Conservation (phyloP, 768 basidiomycete species). For the Cystoderma amianthinum region DNA sequence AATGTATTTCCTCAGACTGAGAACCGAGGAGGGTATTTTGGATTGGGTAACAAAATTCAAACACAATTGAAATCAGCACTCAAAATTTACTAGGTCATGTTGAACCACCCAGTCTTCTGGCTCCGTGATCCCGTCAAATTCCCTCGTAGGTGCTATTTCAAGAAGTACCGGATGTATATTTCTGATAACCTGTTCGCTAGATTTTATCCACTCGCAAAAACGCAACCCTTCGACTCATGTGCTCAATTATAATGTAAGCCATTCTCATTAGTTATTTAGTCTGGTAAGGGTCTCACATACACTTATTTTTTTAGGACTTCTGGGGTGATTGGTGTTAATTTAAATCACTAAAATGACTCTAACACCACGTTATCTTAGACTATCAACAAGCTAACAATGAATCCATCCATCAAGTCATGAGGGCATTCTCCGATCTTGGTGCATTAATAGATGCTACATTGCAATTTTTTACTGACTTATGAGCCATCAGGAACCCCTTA, state of each 20-base stretch:
- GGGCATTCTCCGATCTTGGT: constrained; percentile 48
- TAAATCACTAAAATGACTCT: neutral
- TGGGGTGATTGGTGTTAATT: constrained; percentile 4
- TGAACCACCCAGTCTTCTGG: constrained; percentile 41
- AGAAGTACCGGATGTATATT: neutral
- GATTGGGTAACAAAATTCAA: constrained; percentile 11
- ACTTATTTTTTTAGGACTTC: constrained; percentile 8
- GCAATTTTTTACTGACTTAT: too few species aligned
- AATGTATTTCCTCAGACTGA: constrained; percentile 14
- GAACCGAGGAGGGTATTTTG: constrained; percentile 28
- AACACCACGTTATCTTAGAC: constrained; percentile 19
- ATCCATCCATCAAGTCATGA: constrained; percentile 39
- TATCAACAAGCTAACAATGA: constrained; percentile 41
- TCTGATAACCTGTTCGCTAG: neutral
- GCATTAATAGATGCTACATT: too few species aligned
- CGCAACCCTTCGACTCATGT: constrained; percentile 38
- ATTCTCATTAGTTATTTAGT: constrained; percentile 11
- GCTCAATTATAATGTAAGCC: constrained; percentile 22
- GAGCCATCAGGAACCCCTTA: constrained; percentile 33
- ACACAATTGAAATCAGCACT: neutral
- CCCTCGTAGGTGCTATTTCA: constrained; percentile 24
- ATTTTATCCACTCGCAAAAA: constrained; percentile 36
- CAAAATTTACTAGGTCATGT: constrained; percentile 15
- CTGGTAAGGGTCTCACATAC: neutral
- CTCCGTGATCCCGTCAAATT: constrained; percentile 41